A percentile compares a stretch with the other conserved stretches of the same genome.
Evolutionary conservation across 768 basidiomycete genomes (phyloP).

Genomic region (Suillus variegatus): DNA sequence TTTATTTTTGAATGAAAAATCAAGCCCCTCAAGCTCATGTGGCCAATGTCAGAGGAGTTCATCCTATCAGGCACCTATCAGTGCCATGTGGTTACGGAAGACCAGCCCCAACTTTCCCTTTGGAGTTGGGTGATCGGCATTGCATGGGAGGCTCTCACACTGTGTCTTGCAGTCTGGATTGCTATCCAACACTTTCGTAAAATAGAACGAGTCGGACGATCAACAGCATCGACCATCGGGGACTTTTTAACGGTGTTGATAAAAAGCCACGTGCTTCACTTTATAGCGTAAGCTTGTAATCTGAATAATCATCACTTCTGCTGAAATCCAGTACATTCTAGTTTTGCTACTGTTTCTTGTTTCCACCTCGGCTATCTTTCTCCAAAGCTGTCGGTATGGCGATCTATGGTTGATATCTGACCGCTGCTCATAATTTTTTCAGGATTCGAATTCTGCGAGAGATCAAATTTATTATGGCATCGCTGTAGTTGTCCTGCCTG

Average conservation of each 20-base stretch:
- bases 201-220: neutral
- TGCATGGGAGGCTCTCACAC: neutral
- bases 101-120: neutral
- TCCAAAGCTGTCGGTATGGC: neutral
- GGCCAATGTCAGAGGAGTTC: neutral
- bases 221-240: neutral
- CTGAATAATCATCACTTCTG: neutral
- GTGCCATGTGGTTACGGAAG: neutral
- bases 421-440: neutral
- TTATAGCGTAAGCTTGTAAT: neutral
- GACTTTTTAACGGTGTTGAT: neutral
- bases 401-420: neutral
- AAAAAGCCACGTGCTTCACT: neutral
- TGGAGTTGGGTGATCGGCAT: neutral
- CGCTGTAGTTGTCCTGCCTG: neutral
- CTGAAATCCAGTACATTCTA: neutral
- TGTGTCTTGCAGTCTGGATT: neutral
- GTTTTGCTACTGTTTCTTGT: neutral
- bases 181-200: neutral
- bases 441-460: neutral
- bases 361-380: neutral
- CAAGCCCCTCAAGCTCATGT: neutral
- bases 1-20: neutral
- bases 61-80: neutral
- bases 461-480: neutral